A percentile compares a stretch with the other conserved stretches of the same genome.
phyloP scores from a whole-genome alignment of 176 grass and related monocot genomes.

The Stipa capillata region DNA sequence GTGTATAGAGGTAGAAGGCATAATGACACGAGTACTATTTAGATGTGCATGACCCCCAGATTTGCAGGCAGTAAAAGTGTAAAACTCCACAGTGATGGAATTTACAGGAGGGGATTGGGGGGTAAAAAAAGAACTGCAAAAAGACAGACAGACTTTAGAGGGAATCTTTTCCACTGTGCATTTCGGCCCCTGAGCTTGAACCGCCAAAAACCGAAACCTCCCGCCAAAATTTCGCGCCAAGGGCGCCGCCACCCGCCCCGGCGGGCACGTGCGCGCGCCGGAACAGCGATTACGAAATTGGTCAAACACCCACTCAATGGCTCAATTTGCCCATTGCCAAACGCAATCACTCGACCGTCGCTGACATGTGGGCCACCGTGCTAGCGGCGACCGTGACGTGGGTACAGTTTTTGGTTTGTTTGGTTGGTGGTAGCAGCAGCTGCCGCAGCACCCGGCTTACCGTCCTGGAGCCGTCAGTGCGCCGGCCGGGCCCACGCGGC shows the following conservation, averaged over 20 bases:
- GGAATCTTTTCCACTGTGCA: background rate
- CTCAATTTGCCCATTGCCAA: no score
- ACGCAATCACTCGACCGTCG: no score
- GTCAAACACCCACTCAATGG: slow-evolving; percentile 8
- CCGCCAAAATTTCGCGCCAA: slow-evolving; percentile 43
- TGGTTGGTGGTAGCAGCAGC: background rate
- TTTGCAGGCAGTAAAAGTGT: background rate
- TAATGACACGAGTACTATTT: no score
- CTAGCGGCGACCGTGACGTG: no score
- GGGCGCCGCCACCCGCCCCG: background rate
- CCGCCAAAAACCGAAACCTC: background rate
- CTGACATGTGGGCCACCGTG: background rate
- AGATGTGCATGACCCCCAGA: background rate
- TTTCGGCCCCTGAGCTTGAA: background rate
- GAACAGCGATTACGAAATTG: background rate
- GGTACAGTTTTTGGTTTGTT: background rate
- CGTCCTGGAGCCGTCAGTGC: slow-evolving; percentile 15
- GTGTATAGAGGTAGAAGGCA: background rate
- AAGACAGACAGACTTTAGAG: background rate
- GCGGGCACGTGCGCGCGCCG: background rate
- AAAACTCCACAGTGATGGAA: background rate
- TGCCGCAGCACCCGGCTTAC: background rate
- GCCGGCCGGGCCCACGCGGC: no score
- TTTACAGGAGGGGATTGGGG: background rate
- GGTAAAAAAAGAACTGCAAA: background rate